Evolutionary conservation across 2,329 filamentous ascomycete species (phyloP), one percentile per base, ranked within the genome.

Genomic region (Sclerotinia minor): DNA sequence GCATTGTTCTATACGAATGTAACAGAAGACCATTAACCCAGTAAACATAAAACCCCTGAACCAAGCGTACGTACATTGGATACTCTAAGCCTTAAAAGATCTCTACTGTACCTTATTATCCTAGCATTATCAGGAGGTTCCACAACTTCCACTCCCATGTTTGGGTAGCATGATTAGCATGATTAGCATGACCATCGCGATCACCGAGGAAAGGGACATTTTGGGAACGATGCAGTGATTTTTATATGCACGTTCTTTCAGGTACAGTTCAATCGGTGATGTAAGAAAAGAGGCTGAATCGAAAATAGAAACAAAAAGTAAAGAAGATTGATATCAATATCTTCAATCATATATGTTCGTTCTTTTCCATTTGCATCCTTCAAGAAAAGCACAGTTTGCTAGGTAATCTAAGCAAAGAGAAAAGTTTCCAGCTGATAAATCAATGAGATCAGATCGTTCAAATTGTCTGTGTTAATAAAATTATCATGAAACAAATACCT

Each of bases 401-500:
- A 19, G 21, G 35, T 26, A 57, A 57, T n/a, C 54, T 8, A 26
- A 41, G 38, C 44, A 9, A 24, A 58, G 41, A 41, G 35, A 26
- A 5, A 29, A 2, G 6, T 19, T 44, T n/a, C 32, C n/a, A 19
- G 54, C 54, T 58, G 38, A 26, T 15, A 44, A n/a, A 35, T 19
- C 52, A 13, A 29, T 35, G 52, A 54, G 52, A 35, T 54, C 52
- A 54, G 52, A 54, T 29, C 11, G 26, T 21, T 19, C 24, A 29
- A 41, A 19, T 7, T 54, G 19, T 29, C n/a, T 59, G 24, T 45
- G 15, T 21, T 59, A n/a, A 15, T 35, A 65, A 53, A 11, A 32
- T 65, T 41, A 7, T 26, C 15, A 21, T 65, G 53, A 65, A 65
- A 65, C 64, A 41, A 58, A n/a, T n/a, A n/a, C n/a, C n/a, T 15